Conservation (phyloP, 441 rosid genomes). For the Mallotus repandus region DNA sequence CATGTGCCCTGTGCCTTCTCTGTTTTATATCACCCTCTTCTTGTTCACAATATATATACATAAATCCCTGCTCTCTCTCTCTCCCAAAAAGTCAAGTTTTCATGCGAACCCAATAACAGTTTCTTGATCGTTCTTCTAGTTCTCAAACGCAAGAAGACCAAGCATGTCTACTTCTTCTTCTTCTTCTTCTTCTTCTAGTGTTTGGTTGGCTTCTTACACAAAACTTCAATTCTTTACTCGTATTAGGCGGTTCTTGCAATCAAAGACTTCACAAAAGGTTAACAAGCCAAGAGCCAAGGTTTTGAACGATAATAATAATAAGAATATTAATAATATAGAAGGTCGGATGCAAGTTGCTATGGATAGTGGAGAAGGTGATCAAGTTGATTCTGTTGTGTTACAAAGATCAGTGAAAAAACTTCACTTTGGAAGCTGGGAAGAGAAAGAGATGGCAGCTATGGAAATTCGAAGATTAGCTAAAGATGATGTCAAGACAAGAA, state of each 20-base stretch:
- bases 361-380: neutral
- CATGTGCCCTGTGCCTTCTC: slow-evolving; percentile 35
- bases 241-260: slow-evolving; percentile 53
- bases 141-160: slow-evolving; percentile 34
- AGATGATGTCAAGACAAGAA: slow-evolving; percentile 51
- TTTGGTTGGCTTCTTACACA: slow-evolving; percentile 39
- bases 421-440: slow-evolving; percentile 75
- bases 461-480: slow-evolving; percentile 63
- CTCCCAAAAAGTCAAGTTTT: slow-evolving; percentile 19
- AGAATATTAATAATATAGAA: neutral
- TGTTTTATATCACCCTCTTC: neutral
- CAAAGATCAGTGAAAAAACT: slow-evolving; percentile 82
- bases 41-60: too few species aligned
- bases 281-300: slow-evolving; percentile 14
- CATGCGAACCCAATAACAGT: slow-evolving; percentile 11
- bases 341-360: neutral
- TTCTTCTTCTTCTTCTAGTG: slow-evolving; percentile 37
- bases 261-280: slow-evolving; percentile 39
- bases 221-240: slow-evolving; percentile 57
- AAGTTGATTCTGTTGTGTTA: slow-evolving; percentile 36
- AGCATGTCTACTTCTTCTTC: slow-evolving; percentile 36
- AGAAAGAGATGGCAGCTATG: slow-evolving; percentile 63
- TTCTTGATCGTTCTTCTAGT: slow-evolving; percentile 24
- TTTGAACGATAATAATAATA: neutral
- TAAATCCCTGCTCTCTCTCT: neutral